Conservation (phyloP, 768 basidiomycete genomes). For the Dendrothele bispora region DNA sequence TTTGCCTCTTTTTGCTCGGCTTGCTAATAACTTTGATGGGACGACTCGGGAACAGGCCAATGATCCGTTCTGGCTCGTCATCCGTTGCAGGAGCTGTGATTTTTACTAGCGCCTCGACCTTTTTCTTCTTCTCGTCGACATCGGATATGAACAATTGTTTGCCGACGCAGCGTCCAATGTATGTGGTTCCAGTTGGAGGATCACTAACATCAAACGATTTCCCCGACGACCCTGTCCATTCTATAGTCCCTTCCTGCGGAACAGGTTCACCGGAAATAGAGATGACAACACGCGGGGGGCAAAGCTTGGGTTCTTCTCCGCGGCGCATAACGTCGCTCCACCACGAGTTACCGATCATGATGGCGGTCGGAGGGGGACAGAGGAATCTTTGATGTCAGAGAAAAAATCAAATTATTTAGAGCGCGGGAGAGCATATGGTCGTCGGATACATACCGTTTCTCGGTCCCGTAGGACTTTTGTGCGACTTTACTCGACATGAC, state of each 20-base stretch:
- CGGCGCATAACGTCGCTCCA: conserved; percentile 81
- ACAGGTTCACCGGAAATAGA: conserved; percentile 90
- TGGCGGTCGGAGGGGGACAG: conserved; percentile 91
- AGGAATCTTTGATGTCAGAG: conserved; percentile 63
- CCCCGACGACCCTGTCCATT: conserved; percentile 86
- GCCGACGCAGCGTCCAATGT: conserved; percentile 90
- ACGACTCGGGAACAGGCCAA: conserved; percentile 88
- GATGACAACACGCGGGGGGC: conserved; percentile 80
- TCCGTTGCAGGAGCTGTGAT: conserved; percentile 80
- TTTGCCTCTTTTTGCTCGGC: conserved; percentile 95
- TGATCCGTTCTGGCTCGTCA: conserved; percentile 77
- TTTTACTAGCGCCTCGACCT: conserved; percentile 90
- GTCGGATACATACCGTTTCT: conserved; percentile 67
- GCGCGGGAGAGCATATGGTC: background rate
- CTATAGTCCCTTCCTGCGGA: conserved; percentile 81
- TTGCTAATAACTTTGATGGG: conserved; percentile 99
- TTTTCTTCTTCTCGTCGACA: conserved; percentile 93
- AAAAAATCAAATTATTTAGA: background rate
- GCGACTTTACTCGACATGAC: conserved; percentile 98
- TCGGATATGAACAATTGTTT: conserved; percentile 96
- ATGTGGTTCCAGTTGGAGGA: conserved; percentile 80
- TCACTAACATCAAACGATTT: conserved; percentile 81
- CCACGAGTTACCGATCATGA: conserved; percentile 94
- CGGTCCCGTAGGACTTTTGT: conserved; percentile 95
- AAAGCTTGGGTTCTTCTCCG: conserved; percentile 71